Evolutionary conservation across 2,329 filamentous ascomycete species (phyloP), one percentile per base, ranked within the genome.

Genomic region (Neonectria magnoliae): DNA sequence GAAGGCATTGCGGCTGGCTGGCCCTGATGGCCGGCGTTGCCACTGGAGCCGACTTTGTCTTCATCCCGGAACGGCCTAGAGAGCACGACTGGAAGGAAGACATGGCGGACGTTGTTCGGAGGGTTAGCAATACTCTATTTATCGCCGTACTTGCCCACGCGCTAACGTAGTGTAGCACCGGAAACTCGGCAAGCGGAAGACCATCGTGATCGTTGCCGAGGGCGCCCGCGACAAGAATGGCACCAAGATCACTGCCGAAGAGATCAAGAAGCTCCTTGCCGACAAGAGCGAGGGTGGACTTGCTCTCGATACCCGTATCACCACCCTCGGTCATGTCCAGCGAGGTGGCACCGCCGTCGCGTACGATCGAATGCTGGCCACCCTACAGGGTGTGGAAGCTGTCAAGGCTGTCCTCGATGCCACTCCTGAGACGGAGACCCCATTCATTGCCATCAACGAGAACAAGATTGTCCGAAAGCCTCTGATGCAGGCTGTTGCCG

Each of bases 131-230:
- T n/a, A 16, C 7, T 50, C 18, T n/a, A 9, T 20, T 25, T 25
- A 25, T 48, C n/a, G 29, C 13, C 18, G 22, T 33, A 18, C 5
- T 25, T 55, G 42, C 38, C 50, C 20, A 29, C 18, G n/a, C 33
- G 51, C 68, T 73, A 70, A 73, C 57, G 70, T 60, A 42, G 48
- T 60, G 58, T 77, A 96, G 90, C 96, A 98, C 81, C 91, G 96
- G 70, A 84, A 86, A 67, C 86, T 93, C 76, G 96, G 96, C 76
- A 99, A 98, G 87, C 89, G 96, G 74, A 97, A 97, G 84, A 98
- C 96, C 1, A 98, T 98, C 73, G 95, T 99, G 74, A 97, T 99
- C 73, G 92, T 99, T 57, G 96, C 96, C 57, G 96, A 99, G 81
- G 96, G 96, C 71, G 96, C 96, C 51, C 91, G 94, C 71, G 94